Conservation (phyloP, 2,329 filamentous ascomycete species). For the Trichoderma sp. region DNA sequence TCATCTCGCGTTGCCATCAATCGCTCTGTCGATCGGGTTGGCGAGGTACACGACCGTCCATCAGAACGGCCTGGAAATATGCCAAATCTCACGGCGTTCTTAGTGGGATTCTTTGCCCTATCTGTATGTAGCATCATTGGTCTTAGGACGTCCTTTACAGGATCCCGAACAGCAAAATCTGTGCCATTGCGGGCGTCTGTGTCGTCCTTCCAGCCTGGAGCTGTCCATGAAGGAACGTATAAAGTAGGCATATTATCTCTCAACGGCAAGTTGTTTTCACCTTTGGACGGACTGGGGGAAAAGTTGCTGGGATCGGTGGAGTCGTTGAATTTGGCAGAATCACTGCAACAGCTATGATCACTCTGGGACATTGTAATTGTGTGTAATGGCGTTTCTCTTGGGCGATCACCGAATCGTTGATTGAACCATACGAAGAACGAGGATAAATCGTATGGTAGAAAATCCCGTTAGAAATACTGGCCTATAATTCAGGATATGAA, state of each 20-base stretch:
- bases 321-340: neutral
- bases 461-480: too few relatives aligned
- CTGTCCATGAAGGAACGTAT: constrained; percentile 33
- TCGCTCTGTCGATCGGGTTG: constrained; percentile 28
- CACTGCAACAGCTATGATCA: neutral
- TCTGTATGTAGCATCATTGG: constrained; percentile 31
- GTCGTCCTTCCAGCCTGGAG: constrained; percentile 32
- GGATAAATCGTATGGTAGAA: too few relatives aligned
- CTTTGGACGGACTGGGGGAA: neutral
- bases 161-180: constrained; percentile 24
- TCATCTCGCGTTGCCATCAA: neutral
- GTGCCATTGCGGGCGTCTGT: constrained; percentile 11
- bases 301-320: neutral
- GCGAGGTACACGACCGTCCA: constrained; percentile 36
- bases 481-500: too few relatives aligned
- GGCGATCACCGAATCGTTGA: too few relatives aligned
- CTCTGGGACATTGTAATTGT: neutral
- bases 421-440: too few relatives aligned
- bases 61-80: constrained; percentile 32
- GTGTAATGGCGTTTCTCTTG: too few relatives aligned
- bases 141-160: constrained; percentile 27
- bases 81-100: constrained; percentile 33
- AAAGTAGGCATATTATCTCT: neutral
- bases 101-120: constrained; percentile 28
- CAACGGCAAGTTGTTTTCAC: neutral